phyloP scores from a whole-genome alignment of 2,329 filamentous ascomycete species.

The Cadophora gregata region DNA sequence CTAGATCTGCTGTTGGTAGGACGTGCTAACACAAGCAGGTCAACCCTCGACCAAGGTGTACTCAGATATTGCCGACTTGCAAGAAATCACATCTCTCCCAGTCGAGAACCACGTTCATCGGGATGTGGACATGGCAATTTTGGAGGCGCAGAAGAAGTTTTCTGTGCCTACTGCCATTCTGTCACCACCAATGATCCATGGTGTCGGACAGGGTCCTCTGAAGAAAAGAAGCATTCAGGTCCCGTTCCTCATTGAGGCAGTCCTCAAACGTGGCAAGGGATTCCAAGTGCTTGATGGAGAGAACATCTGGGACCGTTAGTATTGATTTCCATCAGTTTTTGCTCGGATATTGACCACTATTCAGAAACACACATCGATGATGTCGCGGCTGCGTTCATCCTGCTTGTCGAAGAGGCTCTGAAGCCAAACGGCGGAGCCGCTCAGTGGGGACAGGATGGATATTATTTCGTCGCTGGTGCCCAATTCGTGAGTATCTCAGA shows the following conservation, averaged over 20 bases:
- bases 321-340: not conserved
- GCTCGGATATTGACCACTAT: not conserved
- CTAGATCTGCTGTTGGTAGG: not conserved
- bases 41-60: conserved; percentile 54
- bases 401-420: conserved; percentile 58
- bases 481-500: conserved; percentile 23
- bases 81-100: conserved; percentile 60
- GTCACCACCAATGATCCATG: conserved; percentile 70
- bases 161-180: conserved; percentile 64
- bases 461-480: conserved; percentile 54
- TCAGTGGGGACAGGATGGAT: conserved; percentile 59
- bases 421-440: conserved; percentile 49
- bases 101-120: conserved; percentile 64
- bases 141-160: conserved; percentile 48
- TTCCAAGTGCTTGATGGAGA: conserved; percentile 58
- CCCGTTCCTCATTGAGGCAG: conserved; percentile 56
- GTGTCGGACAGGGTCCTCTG: conserved; percentile 60
- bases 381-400: conserved; percentile 56
- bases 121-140: conserved; percentile 72
- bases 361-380: conserved; percentile 60
- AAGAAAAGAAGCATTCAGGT: conserved; percentile 61
- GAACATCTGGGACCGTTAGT: conserved; percentile 53
- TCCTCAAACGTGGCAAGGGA: conserved; percentile 55
- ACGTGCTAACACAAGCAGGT: conserved; percentile 24
- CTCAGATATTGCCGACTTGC: conserved; percentile 64